Base-by-base conservation (phyloP, 2,329 filamentous ascomycete genomes). In the Botrytis fragariae region DNA sequence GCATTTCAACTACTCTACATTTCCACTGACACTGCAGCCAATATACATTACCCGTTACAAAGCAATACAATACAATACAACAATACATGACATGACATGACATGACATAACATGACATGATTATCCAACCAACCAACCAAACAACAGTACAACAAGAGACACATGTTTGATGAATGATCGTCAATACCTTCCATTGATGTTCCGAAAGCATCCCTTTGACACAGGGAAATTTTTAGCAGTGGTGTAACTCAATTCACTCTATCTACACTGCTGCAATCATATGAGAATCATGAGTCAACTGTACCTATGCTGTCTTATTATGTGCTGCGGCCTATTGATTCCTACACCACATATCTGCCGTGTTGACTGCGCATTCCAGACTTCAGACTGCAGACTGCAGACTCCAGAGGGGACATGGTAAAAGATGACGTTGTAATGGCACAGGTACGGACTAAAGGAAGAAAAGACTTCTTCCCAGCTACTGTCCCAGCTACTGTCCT, bases 351-450 rank as follows among this genome's bases (percentile, higher is more conserved):
- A 64, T 64, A 35, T 64, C 42, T 45, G 62, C 32, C n/a, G 42
- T 64, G 62, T 48, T 35, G 42, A 64, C 29, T 64, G 39, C n/a
- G 25, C 61, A 63, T 22, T 63, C 39, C 37, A 63, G 61, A 63
- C 37, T 63, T 7, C 18, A 44, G n/a, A 44, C 25, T 51, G 4
- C 48, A 51, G 48, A 54, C 25, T 54, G 2, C 51, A 29, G 51
- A 54, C 51, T 54, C 1, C 14, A 29, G n/a, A 57, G 48, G 42
- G n/a, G 37, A 25, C 16, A n/a, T 39, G 37, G 39, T 25, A 42
- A 29, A n/a, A 42, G 60, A 39, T 62, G 37, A 62, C 14, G 22
- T 22, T 37, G 22, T 42, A 4, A 42, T 42, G 25, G 25, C 60
- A 62, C 32, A 3, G 35, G 59, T 22, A 61, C 59, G 32, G 59